These are phyloP conservation scores for Candida chilensis DNA, from an alignment of 805 yeast genomes.

Conservation along the genomic window DNA sequence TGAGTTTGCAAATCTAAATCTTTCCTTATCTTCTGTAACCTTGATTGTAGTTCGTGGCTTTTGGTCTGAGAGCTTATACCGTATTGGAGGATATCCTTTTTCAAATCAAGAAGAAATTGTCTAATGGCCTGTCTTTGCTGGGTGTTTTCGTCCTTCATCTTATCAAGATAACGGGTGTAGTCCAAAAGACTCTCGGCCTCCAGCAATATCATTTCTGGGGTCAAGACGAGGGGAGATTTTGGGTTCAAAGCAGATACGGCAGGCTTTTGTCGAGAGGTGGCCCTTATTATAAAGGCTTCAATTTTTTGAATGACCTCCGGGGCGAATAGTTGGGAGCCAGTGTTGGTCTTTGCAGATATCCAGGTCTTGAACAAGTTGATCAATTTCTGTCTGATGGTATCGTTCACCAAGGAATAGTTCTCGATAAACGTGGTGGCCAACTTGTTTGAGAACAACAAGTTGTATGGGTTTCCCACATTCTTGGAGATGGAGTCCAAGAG, in stretches of 20 bases:
- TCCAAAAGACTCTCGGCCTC: background rate
- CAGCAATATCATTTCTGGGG: background rate
- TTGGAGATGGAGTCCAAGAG: conserved; percentile 87
- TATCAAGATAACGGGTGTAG: background rate
- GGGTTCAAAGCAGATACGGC: no score
- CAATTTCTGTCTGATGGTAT: conserved; percentile 62
- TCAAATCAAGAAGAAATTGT: background rate
- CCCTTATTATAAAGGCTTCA: conserved; percentile 61
- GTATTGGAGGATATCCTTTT: background rate
- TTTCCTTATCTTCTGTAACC: background rate
- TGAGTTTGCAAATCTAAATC: background rate
- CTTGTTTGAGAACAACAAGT: conserved; percentile 63
- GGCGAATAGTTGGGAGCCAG: conserved; percentile 68
- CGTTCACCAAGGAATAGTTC: conserved; percentile 74
- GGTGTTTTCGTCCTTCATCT: background rate
- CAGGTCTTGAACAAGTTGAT: conserved; percentile 80
- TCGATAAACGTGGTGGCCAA: conserved; percentile 63
- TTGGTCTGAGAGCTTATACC: background rate
- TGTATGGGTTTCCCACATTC: conserved; percentile 84
- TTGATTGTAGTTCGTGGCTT: background rate
- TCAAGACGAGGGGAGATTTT: no score
- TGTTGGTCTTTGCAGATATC: conserved; percentile 57
- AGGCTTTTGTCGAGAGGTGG: no score
- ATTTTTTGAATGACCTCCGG: conserved; percentile 59
- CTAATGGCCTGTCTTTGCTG: background rate